Evolutionary conservation across 768 basidiomycete genomes (phyloP).

Genomic region (Trametes punicea): DNA sequence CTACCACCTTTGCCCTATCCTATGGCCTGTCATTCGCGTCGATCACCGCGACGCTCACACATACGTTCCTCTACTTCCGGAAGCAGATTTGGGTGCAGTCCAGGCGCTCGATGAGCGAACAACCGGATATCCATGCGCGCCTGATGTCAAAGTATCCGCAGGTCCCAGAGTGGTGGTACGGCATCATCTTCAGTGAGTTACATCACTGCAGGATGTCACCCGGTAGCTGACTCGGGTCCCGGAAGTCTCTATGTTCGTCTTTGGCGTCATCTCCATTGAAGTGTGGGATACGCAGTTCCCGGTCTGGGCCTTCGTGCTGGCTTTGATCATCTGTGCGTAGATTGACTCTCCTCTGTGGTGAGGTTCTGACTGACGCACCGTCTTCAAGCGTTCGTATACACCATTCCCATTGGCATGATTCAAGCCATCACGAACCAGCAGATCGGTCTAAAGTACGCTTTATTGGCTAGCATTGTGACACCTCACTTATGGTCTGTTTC

Average conservation of each 20-base stretch:
- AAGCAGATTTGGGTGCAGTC: constrained; percentile 42
- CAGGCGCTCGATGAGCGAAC: constrained; percentile 42
- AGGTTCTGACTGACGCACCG: not conserved
- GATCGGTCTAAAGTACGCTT: constrained; percentile 49
- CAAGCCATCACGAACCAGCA: constrained; percentile 81
- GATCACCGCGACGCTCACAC: constrained; percentile 43
- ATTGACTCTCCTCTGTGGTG: too few relatives aligned
- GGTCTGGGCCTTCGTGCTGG: constrained; percentile 61
- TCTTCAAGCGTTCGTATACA: constrained; percentile 48
- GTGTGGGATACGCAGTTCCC: constrained; percentile 67
- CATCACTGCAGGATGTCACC: not conserved
- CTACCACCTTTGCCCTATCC: constrained; percentile 51
- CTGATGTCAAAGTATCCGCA: constrained; percentile 44
- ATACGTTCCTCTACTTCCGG: constrained; percentile 45
- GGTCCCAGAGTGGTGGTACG: constrained; percentile 56
- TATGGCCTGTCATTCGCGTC: constrained; percentile 43
- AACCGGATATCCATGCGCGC: constrained; percentile 48
- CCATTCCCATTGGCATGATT: constrained; percentile 80
- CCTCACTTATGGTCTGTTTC: not conserved
- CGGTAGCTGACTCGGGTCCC: not conserved
- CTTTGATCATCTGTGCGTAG: constrained; percentile 37
- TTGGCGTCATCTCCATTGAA: constrained; percentile 58
- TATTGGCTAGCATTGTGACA: constrained; percentile 12
- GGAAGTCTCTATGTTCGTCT: constrained; percentile 52
- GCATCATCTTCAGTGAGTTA: constrained; percentile 35